phyloP scores from a whole-genome alignment of 2,329 filamentous ascomycete genomes.

The Neophaeococcomyces mojaviensis region DNA sequence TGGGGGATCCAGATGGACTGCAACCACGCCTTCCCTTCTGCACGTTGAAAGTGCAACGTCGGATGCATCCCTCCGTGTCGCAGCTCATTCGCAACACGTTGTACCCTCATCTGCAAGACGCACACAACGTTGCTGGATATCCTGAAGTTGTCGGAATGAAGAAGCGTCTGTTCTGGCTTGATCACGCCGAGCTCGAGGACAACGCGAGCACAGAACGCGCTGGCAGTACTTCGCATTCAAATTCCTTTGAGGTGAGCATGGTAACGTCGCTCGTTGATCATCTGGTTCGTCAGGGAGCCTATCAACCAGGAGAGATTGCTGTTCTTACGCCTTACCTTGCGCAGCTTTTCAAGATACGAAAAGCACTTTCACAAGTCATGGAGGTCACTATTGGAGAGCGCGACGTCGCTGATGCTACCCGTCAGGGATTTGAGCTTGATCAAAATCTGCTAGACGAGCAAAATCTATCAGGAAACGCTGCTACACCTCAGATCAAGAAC shows the following conservation, averaged over 20 bases:
- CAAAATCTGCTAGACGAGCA: neutral
- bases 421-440: neutral
- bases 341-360: constrained; percentile 23
- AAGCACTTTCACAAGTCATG: neutral
- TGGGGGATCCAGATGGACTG: constrained; percentile 18
- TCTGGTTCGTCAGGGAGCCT: constrained; percentile 24
- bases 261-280: constrained; percentile 24
- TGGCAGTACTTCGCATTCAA: constrained; percentile 22
- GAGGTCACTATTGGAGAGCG: neutral
- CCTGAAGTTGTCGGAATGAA: constrained; percentile 21
- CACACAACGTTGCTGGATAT: constrained; percentile 12
- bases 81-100: constrained; percentile 21
- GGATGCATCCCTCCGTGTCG: constrained; percentile 28
- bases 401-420: neutral
- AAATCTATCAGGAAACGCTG: neutral
- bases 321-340: constrained; percentile 28
- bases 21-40: constrained; percentile 18
- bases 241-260: constrained; percentile 26
- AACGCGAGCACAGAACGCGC: constrained; percentile 5
- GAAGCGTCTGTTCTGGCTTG: constrained; percentile 26
- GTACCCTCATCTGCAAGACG: constrained; percentile 25
- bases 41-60: constrained; percentile 24
- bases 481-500: neutral
- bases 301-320: constrained; percentile 26
- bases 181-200: constrained; percentile 24